Evolutionary conservation across 192 early-diverging fungal species (phyloP).

Genomic region (Coemansia sp.): DNA sequence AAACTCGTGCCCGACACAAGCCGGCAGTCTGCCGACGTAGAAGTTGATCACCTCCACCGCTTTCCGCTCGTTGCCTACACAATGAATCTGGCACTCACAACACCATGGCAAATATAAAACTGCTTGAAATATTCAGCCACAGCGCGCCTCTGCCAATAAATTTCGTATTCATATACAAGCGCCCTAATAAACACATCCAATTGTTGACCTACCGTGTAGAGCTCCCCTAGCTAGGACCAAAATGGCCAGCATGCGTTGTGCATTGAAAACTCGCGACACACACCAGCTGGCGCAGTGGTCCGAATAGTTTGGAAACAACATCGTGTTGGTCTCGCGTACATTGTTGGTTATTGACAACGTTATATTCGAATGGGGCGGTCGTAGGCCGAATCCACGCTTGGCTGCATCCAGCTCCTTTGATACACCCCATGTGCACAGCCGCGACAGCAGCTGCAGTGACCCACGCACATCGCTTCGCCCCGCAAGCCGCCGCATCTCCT

Average conservation of each 20-base stretch:
- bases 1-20: slow-evolving; percentile 31
- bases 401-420: slow-evolving; percentile 29
- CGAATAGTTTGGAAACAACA: slow-evolving; percentile 26
- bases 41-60: slow-evolving; percentile 55
- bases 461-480: slow-evolving; percentile 13
- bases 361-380: slow-evolving; percentile 17
- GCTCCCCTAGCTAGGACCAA: slow-evolving; percentile 35
- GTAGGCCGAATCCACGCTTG: slow-evolving; percentile 43
- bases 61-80: slow-evolving; percentile 42
- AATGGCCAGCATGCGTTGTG: slow-evolving; percentile 51
- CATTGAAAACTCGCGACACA: slow-evolving; percentile 48
- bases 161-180: background rate
- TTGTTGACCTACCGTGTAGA: slow-evolving; percentile 34
- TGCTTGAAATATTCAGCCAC: background rate
- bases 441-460: slow-evolving; percentile 36
- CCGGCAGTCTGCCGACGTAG: slow-evolving; percentile 44
- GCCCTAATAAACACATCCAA: background rate
- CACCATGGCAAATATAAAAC: slow-evolving; percentile 1
- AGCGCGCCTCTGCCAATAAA: slow-evolving; percentile 8
- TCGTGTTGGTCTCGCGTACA: slow-evolving; percentile 14
- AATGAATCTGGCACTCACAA: background rate
- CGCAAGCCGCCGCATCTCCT: slow-evolving; percentile 25
- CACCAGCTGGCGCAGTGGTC: slow-evolving; percentile 38
- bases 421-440: slow-evolving; percentile 46
- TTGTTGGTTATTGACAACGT: slow-evolving; percentile 31